These are phyloP conservation scores for Rhizopogon sp. DNA, from an alignment of 768 basidiomycete genomes.

Conservation along the genomic window DNA sequence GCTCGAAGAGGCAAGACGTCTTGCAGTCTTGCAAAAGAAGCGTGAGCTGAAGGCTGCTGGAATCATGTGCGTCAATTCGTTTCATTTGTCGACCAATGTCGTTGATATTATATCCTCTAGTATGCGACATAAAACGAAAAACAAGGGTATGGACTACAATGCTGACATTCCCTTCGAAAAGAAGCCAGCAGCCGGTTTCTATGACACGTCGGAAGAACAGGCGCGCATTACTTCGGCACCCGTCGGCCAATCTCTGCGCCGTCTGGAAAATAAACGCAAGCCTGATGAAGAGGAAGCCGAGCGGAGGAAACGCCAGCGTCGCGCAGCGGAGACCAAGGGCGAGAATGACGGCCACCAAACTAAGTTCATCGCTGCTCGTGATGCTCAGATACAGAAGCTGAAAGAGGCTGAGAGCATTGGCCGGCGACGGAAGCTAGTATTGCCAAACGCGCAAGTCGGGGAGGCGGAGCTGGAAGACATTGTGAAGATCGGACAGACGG, in stretches of 20 bases:
- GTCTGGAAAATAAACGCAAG: slow-evolving; percentile 95
- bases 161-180: slow-evolving; percentile 99
- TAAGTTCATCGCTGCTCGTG: slow-evolving; percentile 94
- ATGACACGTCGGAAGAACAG: slow-evolving; percentile 93
- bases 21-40: slow-evolving; percentile 97
- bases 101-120: slow-evolving; percentile 30
- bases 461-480: slow-evolving; percentile 96
- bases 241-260: slow-evolving; percentile 83
- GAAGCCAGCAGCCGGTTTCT: slow-evolving; percentile 92
- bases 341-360: slow-evolving; percentile 65
- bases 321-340: slow-evolving; percentile 57
- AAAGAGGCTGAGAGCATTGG: slow-evolving; percentile 97
- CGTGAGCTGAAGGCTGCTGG: slow-evolving; percentile 97
- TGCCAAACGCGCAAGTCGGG: slow-evolving; percentile 90
- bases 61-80: slow-evolving; percentile 66
- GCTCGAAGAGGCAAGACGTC: slow-evolving; percentile 88
- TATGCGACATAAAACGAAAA: slow-evolving; percentile 91
- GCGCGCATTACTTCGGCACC: slow-evolving; percentile 83
- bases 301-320: slow-evolving; percentile 82
- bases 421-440: slow-evolving; percentile 72
- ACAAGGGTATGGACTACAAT: slow-evolving; percentile 99
- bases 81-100: not conserved
- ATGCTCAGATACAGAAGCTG: slow-evolving; percentile 95
- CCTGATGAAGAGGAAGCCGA: slow-evolving; percentile 93
- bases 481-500: slow-evolving; percentile 93